Percentiles rank a stretch among this genome's conserved stretches.
These are phyloP conservation scores for Musa balbisiana DNA, from an alignment of 202 grass and related monocot species.

Conservation along the genomic window DNA sequence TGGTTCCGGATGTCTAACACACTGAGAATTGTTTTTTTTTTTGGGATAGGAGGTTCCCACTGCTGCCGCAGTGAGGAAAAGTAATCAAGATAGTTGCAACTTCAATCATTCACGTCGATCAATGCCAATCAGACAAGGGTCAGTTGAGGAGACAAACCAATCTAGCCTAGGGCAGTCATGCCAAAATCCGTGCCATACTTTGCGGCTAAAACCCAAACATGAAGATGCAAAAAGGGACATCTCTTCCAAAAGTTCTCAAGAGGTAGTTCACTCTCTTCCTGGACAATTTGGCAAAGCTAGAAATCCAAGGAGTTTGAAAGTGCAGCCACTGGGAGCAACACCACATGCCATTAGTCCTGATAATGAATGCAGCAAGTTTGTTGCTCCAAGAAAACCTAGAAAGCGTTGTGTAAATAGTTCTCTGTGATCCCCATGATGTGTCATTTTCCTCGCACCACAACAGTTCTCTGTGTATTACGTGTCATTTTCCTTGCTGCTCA, in stretches of 20 bases:
- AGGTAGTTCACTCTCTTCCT: background rate
- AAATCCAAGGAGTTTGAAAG: slow-evolving; percentile 5
- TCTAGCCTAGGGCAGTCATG: background rate
- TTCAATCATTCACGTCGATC: slow-evolving; percentile 2
- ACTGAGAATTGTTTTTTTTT: background rate
- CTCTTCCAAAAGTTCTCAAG: background rate
- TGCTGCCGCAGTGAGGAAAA: background rate
- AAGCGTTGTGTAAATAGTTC: slow-evolving; percentile 18
- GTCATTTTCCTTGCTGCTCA: background rate
- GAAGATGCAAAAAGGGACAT: slow-evolving; percentile 4
- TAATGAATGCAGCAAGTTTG: background rate
- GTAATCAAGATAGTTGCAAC: slow-evolving; percentile 1
- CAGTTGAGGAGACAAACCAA: background rate
- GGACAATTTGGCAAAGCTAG: slow-evolving; percentile 1
- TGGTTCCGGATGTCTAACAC: background rate
- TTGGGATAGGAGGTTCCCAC: slow-evolving; percentile 1
- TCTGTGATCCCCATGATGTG: background rate
- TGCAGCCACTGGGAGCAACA: background rate
- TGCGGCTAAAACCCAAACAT: background rate
- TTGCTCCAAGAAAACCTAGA: slow-evolving; percentile 23
- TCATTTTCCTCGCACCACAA: background rate
- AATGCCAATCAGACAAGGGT: background rate
- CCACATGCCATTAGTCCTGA: background rate
- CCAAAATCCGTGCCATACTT: background rate
- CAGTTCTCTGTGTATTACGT: no score